phyloP scores from a whole-genome alignment of 2,329 filamentous ascomycete species.

The Trichoderma semiorbis region DNA sequence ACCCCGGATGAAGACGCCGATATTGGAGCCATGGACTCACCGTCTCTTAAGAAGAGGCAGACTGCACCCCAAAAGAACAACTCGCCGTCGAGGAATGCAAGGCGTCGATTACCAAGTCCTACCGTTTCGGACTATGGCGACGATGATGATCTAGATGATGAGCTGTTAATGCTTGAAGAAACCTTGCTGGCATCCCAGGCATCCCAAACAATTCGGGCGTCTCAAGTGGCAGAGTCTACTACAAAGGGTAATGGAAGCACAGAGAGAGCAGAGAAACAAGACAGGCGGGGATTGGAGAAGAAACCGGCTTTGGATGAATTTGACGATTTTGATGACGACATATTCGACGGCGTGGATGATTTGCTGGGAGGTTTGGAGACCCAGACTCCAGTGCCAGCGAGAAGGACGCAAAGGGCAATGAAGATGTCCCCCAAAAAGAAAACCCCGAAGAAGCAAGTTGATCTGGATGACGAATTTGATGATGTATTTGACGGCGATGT shows the following conservation, averaged over 20 bases:
- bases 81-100: constrained; percentile 22
- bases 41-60: constrained; percentile 43
- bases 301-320: constrained; percentile 48
- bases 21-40: constrained; percentile 34
- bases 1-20: constrained; percentile 32
- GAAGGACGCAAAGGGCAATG: constrained; percentile 3
- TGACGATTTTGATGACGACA: constrained; percentile 62
- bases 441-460: constrained; percentile 14
- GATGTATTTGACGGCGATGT: constrained; percentile 62
- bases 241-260: not conserved
- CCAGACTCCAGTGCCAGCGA: constrained; percentile 20
- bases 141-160: constrained; percentile 57
- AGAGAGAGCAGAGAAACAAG: not conserved
- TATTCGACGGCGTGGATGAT: constrained; percentile 47
- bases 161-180: constrained; percentile 53
- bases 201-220: not conserved
- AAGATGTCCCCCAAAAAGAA: not conserved
- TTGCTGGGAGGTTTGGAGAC: constrained; percentile 24
- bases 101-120: constrained; percentile 4
- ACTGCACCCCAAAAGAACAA: constrained; percentile 23
- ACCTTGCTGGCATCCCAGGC: constrained; percentile 23
- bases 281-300: not conserved
- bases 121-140: constrained; percentile 51
- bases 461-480: constrained; percentile 35
- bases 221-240: constrained; percentile 24